phyloP scores from a whole-genome alignment of 2,329 filamentous ascomycete species.

The Capronia epimyces region DNA sequence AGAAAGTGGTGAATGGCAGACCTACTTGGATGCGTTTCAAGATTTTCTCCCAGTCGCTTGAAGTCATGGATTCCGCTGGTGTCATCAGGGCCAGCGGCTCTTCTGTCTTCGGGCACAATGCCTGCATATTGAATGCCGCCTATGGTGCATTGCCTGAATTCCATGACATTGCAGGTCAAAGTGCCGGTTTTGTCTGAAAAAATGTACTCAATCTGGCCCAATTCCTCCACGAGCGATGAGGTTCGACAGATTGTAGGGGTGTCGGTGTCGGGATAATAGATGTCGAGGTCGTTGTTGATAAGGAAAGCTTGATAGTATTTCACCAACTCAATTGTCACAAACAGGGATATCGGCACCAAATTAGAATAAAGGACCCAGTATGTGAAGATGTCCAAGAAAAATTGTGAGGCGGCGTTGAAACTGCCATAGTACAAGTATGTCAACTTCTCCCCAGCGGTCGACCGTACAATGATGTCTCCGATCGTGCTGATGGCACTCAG shows the following conservation, averaged over 20 bases:
- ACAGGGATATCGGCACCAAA: slow-evolving; percentile 92
- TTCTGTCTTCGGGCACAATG: slow-evolving; percentile 83
- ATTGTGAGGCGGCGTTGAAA: slow-evolving; percentile 67
- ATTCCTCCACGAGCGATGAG: slow-evolving; percentile 90
- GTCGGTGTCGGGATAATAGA: slow-evolving; percentile 93
- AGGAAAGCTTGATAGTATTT: slow-evolving; percentile 98
- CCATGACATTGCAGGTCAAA: slow-evolving; percentile 97
- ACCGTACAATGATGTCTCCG: slow-evolving; percentile 77
- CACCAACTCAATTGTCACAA: slow-evolving; percentile 94
- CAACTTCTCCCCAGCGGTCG: slow-evolving; percentile 57
- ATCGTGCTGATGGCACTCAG: slow-evolving; percentile 87
- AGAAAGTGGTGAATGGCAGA: slow-evolving; percentile 78
- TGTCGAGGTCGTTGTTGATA: slow-evolving; percentile 95
- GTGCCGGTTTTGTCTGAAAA: slow-evolving; percentile 98
- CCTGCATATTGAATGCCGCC: slow-evolving; percentile 90
- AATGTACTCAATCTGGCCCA: slow-evolving; percentile 97
- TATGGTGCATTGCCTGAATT: slow-evolving; percentile 93
- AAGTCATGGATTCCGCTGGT: slow-evolving; percentile 82
- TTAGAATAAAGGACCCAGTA: slow-evolving; percentile 99
- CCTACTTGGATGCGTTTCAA: slow-evolving; percentile 54
- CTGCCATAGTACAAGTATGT: slow-evolving; percentile 60
- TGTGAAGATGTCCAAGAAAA: slow-evolving; percentile 90
- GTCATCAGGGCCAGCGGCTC: slow-evolving; percentile 65
- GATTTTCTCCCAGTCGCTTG: slow-evolving; percentile 65
- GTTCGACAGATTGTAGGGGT: slow-evolving; percentile 94